Conservation (phyloP, 2,329 filamentous ascomycete genomes). For the Talaromyces sp. region DNA sequence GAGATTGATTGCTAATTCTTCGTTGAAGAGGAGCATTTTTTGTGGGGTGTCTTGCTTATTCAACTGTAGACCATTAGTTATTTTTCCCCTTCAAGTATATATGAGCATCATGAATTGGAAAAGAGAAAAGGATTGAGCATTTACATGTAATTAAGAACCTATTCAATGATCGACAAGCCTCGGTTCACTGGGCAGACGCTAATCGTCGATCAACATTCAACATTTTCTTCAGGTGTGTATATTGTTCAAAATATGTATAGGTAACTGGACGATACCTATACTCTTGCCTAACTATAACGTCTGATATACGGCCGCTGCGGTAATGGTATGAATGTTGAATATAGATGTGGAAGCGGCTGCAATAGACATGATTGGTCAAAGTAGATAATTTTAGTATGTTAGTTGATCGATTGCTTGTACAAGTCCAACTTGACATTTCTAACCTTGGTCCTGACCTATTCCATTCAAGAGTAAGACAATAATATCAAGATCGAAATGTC, state of each 20-base stretch:
- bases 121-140: background rate
- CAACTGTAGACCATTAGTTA: background rate
- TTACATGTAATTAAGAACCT: background rate
- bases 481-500: no score
- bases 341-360: background rate
- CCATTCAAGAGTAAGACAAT: no score
- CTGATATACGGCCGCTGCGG: background rate
- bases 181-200: background rate
- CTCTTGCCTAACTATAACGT: background rate
- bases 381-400: background rate
- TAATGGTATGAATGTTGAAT: background rate
- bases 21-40: constrained; percentile 12
- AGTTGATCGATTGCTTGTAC: background rate
- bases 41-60: background rate
- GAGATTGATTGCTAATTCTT: constrained; percentile 16
- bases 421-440: no score
- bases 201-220: background rate
- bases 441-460: no score
- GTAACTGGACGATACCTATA: background rate
- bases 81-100: background rate
- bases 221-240: background rate
- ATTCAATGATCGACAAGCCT: background rate
- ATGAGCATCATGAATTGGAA: background rate
- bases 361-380: background rate
- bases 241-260: background rate